phyloP scores from a whole-genome alignment of 2,329 filamentous ascomycete species.

The Aspergillus phoenicis region DNA sequence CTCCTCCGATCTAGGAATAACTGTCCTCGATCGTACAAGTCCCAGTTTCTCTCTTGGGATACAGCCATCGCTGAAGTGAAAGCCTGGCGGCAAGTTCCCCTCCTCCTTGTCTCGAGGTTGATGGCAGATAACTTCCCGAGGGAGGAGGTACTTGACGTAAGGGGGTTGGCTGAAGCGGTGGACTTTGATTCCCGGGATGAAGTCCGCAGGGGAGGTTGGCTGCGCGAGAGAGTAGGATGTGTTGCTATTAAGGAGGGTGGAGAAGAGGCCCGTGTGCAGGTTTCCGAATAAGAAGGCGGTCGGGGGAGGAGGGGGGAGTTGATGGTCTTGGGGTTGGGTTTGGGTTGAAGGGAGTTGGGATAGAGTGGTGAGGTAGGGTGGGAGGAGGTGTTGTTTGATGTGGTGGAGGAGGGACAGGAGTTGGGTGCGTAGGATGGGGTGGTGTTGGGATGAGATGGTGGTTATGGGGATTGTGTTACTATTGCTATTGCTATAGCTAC shows the following conservation, averaged over 20 bases:
- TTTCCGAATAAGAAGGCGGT: slow-evolving; percentile 40
- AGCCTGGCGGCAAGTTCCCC: slow-evolving; percentile 20
- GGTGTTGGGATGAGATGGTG: neutral
- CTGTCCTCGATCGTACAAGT: slow-evolving; percentile 42
- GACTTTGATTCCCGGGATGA: slow-evolving; percentile 26
- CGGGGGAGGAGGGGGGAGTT: slow-evolving; percentile 11
- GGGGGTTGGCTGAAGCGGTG: slow-evolving; percentile 33
- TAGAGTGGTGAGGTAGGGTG: slow-evolving; percentile 2
- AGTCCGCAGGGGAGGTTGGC: neutral
- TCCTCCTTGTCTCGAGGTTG: neutral
- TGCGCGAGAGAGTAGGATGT: neutral
- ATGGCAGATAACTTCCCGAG: neutral
- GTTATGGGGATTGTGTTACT: neutral
- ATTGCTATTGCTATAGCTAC: slow-evolving; percentile 8
- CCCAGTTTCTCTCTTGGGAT: slow-evolving; percentile 36
- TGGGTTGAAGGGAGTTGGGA: neutral
- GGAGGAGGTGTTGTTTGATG: slow-evolving; percentile 8
- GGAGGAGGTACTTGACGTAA: slow-evolving; percentile 44
- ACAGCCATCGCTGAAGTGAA: slow-evolving; percentile 32
- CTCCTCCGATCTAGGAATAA: slow-evolving; percentile 40
- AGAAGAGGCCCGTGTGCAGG: slow-evolving; percentile 38
- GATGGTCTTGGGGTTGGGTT: slow-evolving; percentile 2
- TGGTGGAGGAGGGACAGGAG: slow-evolving; percentile 8
- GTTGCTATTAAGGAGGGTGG: slow-evolving; percentile 23
- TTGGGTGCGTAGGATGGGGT: slow-evolving; percentile 3